These are phyloP conservation scores for Phylloporus sp. DNA, from an alignment of 1,284 basidiomycete species.

Conservation along the genomic window DNA sequence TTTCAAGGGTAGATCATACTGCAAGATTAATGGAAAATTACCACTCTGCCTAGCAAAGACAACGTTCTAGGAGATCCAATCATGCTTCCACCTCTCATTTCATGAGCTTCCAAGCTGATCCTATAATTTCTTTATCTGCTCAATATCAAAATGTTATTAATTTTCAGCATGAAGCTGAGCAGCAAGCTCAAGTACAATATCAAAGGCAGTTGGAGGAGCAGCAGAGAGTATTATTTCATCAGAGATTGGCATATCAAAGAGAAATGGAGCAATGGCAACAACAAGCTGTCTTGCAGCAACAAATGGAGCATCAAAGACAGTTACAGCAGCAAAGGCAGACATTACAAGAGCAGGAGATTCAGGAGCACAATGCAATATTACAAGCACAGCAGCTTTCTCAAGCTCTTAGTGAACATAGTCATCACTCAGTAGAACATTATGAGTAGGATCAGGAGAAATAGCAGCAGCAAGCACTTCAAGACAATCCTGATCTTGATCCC, in stretches of 20 bases:
- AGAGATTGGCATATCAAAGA: neutral
- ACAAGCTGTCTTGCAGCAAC: neutral
- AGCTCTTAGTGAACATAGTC: too few species aligned
- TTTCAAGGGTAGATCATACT: neutral
- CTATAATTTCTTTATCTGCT: too few species aligned
- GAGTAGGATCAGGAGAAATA: neutral
- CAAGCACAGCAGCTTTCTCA: too few species aligned
- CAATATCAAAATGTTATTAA: too few species aligned
- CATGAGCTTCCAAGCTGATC: too few species aligned
- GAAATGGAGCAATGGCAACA: neutral
- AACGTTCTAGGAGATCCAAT: too few species aligned
- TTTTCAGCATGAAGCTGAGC: too few species aligned
- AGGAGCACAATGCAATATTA: neutral
- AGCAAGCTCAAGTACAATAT: too few species aligned
- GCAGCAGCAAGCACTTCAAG: neutral
- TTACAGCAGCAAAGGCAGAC: neutral
- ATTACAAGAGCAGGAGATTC: neutral
- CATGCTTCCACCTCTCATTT: too few species aligned
- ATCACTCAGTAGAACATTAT: too few species aligned
- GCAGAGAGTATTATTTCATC: neutral
- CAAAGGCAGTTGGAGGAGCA: neutral
- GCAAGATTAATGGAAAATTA: neutral
- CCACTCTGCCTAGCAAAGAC: neutral
- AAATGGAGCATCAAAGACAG: too few species aligned
- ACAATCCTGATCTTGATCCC: neutral